These are phyloP conservation scores for Cymbopogon flexuosus DNA, from an alignment of 202 grass and related monocot species.

Conservation along the genomic window DNA sequence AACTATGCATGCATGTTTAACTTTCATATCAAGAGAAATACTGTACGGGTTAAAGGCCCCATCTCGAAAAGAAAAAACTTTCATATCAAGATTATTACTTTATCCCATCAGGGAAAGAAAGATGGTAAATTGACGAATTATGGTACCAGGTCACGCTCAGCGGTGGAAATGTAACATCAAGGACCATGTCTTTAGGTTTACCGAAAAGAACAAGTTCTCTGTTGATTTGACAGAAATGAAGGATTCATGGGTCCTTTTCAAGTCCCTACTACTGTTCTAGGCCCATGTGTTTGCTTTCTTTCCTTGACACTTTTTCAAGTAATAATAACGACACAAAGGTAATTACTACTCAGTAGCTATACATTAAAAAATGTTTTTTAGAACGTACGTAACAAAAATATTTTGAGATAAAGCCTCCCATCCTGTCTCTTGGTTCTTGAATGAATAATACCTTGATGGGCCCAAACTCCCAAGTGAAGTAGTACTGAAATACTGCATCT, in stretches of 20 bases:
- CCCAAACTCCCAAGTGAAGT: slow-evolving; percentile 21
- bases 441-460: slow-evolving; percentile 23
- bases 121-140: neutral
- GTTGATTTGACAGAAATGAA: neutral
- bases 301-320: neutral
- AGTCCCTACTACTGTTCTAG: neutral
- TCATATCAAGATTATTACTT: neutral
- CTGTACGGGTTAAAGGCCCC: too few relatives aligned
- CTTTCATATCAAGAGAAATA: neutral
- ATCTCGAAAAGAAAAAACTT: too few relatives aligned
- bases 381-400: neutral
- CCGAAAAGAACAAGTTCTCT: slow-evolving; percentile 7
- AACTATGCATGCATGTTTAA: neutral
- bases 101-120: neutral
- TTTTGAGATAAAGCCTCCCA: neutral
- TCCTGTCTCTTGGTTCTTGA: neutral
- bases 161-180: slow-evolving; percentile 4
- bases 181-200: neutral
- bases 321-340: neutral
- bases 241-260: neutral
- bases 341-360: neutral
- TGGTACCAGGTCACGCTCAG: slow-evolving; percentile 1
- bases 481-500: slow-evolving; percentile 20
- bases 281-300: slow-evolving; percentile 3
- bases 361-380: neutral